A percentile compares a stretch with the other conserved stretches of the same genome.
These are phyloP conservation scores for Gossypium schwendimanii DNA, from an alignment of 441 rosid genomes.

Conservation along the genomic window DNA sequence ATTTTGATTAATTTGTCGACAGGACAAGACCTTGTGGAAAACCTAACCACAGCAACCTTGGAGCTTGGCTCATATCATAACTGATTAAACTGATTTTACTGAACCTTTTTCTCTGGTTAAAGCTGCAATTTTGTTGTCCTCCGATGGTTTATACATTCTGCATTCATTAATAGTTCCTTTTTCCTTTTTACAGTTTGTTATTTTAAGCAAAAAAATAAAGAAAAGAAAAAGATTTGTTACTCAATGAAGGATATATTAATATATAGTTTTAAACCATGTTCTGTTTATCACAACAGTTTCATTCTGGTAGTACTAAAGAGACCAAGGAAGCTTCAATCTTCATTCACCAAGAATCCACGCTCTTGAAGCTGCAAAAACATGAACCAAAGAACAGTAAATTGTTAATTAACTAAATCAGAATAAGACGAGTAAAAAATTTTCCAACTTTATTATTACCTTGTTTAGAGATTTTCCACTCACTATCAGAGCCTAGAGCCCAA, in stretches of 20 bases:
- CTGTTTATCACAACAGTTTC: background rate
- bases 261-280: background rate
- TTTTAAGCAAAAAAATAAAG: background rate
- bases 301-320: background rate
- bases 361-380: constrained; percentile 31
- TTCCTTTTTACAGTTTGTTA: background rate
- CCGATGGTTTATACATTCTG: background rate
- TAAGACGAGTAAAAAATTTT: background rate
- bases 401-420: background rate
- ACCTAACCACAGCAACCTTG: background rate
- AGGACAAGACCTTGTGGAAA: constrained; percentile 4
- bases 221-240: background rate
- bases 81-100: background rate
- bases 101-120: background rate
- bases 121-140: constrained; percentile 3
- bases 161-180: background rate
- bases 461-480: constrained; percentile 30
- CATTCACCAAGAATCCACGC: constrained; percentile 26
- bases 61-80: constrained; percentile 3
- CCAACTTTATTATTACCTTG: constrained; percentile 27
- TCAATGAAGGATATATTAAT: background rate
- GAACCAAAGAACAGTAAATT: background rate
- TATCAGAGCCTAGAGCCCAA: constrained; percentile 42
- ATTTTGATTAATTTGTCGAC: background rate
- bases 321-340: constrained; percentile 1